A percentile compares a stretch with the other conserved stretches of the same genome.
Conservation (phyloP, 2,329 filamentous ascomycete species). For the Ciborinia camelliae region DNA sequence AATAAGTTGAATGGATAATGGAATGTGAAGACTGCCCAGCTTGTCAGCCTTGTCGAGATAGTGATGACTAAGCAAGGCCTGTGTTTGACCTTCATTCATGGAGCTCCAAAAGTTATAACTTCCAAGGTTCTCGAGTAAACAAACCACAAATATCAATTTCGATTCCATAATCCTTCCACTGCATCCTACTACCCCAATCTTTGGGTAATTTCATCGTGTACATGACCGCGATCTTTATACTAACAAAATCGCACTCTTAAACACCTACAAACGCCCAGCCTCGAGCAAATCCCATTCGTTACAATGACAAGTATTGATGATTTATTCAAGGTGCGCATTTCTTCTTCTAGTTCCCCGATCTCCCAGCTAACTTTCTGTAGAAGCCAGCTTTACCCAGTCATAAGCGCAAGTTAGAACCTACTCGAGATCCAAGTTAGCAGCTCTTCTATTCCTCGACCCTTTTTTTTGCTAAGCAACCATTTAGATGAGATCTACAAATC, state of each 20-base stretch:
- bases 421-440: conserved; percentile 59
- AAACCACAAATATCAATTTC: background rate
- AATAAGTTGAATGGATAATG: background rate
- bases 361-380: conserved; percentile 24
- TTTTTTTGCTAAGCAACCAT: conserved; percentile 15
- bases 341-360: background rate
- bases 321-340: conserved; percentile 31
- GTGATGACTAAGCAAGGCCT: conserved; percentile 8
- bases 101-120: background rate
- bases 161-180: background rate
- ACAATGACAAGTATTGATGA: conserved; percentile 36
- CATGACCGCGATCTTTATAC: background rate
- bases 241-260: background rate
- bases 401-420: conserved; percentile 62
- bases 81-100: background rate
- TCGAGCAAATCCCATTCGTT: conserved; percentile 10
- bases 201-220: background rate
- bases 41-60: background rate
- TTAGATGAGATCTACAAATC: conserved; percentile 63
- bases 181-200: background rate
- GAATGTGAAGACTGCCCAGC: background rate
- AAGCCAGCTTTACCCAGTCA: conserved; percentile 41
- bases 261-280: conserved; percentile 1
- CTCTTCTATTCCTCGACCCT: background rate
- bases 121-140: background rate